Evolutionary conservation across 208 protist species (phyloP), one percentile per base, ranked within the genome.

Genomic region (Crithidia brevicula): DNA sequence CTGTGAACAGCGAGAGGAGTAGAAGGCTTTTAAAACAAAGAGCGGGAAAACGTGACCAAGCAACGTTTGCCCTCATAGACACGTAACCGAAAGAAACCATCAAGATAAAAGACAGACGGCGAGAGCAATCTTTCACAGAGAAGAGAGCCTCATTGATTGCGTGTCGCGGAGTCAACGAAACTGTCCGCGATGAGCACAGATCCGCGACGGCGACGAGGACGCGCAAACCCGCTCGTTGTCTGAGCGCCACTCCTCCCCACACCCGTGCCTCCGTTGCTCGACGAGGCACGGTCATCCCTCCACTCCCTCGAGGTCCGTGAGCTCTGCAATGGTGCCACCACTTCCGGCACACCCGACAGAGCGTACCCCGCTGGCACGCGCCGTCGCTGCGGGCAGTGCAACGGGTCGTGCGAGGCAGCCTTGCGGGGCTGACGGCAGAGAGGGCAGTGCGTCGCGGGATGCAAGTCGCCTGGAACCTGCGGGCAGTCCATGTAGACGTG

Each of bases 401-500:
- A 31, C 1, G 83, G 81, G 11, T 57, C 52, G 34, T 93, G 87
- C 30, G 51, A 79, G 13, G 47, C 47, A 6, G 43, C 77, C 10
- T 20, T 30, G 20, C 56, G 70, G 18, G 75, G 45, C 43, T 77
- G 71, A 0, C 53, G 59, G 56, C 87, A 93, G 22, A 93, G 86
- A 4, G 79, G 71, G 61, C 87, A 93, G 56, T 89, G 82, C 27
- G 68, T 77, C 16, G 81, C 69, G 8, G 75, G 56, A 45, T 88
- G 72, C 40, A 90, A 57, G 4, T 49, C 74, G 8, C 2, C 57
- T 0, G 87, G 87, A 0, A 86, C 20, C 15, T 38, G 28, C 1
- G 81, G 77, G 58, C 87, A 93, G 40, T 64, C n/a, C 1, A 18
- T 30, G 53, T 74, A 88, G 15, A 93, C 31, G 50, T 93, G 87